phyloP scores from a whole-genome alignment of 768 basidiomycete species.

The Suillus spraguei region DNA sequence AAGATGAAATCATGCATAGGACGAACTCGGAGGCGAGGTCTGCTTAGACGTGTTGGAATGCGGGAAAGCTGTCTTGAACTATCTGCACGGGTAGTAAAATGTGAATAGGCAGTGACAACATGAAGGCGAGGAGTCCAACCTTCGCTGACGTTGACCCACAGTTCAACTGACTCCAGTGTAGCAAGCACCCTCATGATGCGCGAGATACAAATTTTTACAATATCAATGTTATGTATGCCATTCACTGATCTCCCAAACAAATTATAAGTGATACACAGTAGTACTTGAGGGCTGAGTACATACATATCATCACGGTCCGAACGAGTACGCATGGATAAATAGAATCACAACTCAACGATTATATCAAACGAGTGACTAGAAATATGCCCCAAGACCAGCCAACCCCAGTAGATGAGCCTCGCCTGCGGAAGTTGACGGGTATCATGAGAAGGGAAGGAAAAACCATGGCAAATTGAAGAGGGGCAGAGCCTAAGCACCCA shows the following conservation, averaged over 20 bases:
- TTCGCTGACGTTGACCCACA: background rate
- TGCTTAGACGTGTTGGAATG: background rate
- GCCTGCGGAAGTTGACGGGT: slow-evolving; percentile 20
- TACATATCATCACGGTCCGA: slow-evolving; percentile 22
- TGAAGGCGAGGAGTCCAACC: background rate
- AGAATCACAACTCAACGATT: slow-evolving; percentile 14
- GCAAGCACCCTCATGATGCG: background rate
- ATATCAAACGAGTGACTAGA: slow-evolving; percentile 9
- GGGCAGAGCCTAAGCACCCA: slow-evolving; percentile 23
- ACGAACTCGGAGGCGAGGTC: background rate
- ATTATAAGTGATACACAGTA: slow-evolving; percentile 14
- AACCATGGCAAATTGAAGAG: slow-evolving; percentile 9
- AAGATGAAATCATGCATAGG: background rate
- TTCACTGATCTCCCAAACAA: background rate
- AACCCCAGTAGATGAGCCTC: background rate
- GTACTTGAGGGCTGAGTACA: slow-evolving; percentile 17
- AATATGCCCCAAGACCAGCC: background rate
- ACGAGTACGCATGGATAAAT: slow-evolving; percentile 23
- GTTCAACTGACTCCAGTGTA: background rate
- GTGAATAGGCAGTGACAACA: background rate
- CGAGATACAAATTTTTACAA: background rate
- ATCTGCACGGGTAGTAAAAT: background rate
- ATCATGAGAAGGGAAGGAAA: slow-evolving; percentile 29
- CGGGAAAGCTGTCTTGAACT: background rate
- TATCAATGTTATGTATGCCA: background rate